A percentile compares a stretch with the other conserved stretches of the same genome.
Evolutionary conservation across 2,329 filamentous ascomycete species (phyloP).

Genomic region (Capronia coronata): DNA sequence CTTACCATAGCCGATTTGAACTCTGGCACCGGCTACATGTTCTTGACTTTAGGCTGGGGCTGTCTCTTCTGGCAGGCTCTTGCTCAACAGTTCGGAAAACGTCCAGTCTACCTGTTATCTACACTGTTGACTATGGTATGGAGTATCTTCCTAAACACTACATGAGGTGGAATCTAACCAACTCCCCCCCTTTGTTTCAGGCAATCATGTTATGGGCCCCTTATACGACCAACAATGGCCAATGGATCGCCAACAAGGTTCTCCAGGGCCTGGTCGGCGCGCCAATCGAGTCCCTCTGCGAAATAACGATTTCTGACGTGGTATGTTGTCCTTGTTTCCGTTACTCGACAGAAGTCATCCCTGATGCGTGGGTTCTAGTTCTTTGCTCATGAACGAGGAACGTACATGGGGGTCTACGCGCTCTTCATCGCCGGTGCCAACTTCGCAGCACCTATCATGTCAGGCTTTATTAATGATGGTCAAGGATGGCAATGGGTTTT

Average conservation of each 20-base stretch:
- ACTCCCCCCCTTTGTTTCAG: constrained; percentile 32
- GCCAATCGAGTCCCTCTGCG: constrained; percentile 46
- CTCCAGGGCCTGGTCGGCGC: constrained; percentile 44
- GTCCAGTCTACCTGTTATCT: constrained; percentile 28
- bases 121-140: too few relatives aligned
- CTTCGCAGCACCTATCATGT: constrained; percentile 36
- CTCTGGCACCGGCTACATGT: constrained; percentile 45
- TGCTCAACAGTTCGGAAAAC: constrained; percentile 40
- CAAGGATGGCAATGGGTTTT: constrained; percentile 28
- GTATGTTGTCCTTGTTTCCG: too few relatives aligned
- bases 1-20: constrained; percentile 42
- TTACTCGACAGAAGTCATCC: too few relatives aligned
- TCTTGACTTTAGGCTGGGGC: constrained; percentile 36
- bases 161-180: too few relatives aligned
- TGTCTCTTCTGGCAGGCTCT: constrained; percentile 43
- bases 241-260: constrained; percentile 46
- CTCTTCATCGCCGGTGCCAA: constrained; percentile 23
- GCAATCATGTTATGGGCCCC: constrained; percentile 20
- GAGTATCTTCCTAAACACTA: too few relatives aligned
- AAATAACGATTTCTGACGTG: constrained; percentile 44
- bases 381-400: constrained; percentile 27
- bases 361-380: too few relatives aligned
- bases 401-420: constrained; percentile 25
- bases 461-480: constrained; percentile 27
- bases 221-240: constrained; percentile 40